Conservation (phyloP, 2,329 filamentous ascomycete genomes). For the Arthroderma sp. region DNA sequence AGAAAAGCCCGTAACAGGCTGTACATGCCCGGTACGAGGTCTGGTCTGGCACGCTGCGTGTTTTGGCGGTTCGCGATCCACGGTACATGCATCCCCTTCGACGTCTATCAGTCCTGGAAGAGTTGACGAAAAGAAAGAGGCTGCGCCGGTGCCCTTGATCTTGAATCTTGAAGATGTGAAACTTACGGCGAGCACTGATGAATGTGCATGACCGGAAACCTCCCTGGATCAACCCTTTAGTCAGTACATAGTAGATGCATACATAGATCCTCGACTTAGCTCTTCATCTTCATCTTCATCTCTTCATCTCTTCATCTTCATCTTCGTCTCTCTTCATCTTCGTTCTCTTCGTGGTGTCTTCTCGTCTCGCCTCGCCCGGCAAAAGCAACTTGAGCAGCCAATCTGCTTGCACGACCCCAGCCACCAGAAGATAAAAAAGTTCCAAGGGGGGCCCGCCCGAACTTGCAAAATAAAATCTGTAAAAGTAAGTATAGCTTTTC, state of each 20-base stretch:
- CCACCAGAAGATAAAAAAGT: not conserved
- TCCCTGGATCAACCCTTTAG: not conserved
- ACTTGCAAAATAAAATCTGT: not conserved
- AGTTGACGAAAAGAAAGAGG: not conserved
- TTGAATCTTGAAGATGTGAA: not conserved
- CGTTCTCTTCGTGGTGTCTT: too few species aligned
- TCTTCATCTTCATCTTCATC: not conserved
- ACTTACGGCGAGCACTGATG: not conserved
- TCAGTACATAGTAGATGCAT: not conserved
- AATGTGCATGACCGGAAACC: not conserved
- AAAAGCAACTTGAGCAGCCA: not conserved
- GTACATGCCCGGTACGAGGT: not conserved
- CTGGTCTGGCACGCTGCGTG: not conserved
- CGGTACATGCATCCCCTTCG: not conserved
- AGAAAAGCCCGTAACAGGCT: not conserved
- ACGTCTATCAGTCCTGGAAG: not conserved
- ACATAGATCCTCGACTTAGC: not conserved
- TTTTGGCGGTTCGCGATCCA: not conserved
- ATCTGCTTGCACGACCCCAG: not conserved
- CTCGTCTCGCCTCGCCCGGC: not conserved
- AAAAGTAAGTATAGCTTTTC: not conserved
- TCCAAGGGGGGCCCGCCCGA: too few species aligned
- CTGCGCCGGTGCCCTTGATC: not conserved
- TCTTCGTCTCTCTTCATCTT: not conserved
- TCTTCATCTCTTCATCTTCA: not conserved